Base-by-base conservation (phyloP, 495 filamentous ascomycete species). In the Annulohypoxylon bovei region DNA sequence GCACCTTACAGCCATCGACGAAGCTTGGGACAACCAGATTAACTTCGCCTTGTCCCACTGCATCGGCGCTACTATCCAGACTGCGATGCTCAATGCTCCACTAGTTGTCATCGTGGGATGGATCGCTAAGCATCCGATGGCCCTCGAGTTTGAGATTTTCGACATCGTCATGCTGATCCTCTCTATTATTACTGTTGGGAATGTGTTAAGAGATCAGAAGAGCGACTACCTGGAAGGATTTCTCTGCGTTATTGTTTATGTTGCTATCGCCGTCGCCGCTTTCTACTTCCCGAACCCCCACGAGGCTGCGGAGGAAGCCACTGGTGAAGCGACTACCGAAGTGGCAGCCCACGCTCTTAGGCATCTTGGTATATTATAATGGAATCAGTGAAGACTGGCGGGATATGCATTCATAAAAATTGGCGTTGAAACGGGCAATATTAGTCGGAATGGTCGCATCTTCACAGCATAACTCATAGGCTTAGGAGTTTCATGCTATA, bases 41-140 rank as follows among this genome's bases (percentile, higher is more conserved):
- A 97, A 97, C 81, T 95, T 96, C 77, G 94, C 95, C 0, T 87
- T 98, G 6, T 90, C 92, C 47, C 93, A 97, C 79, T 91, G 95
- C 57, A 88, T 98, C 40, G 94, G 92, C 16, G 89, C 93, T 11
- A 93, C 91, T 4, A 90, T 97, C 50, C 95, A 97, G 76, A 98
- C 95, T 0, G 93, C 94, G 9, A 85, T 97, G 37, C 85, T 98
- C 71, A 97, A 97, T 73, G 91, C 90, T 0, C 93, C 94, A 7
- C 84, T 97, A 7, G 90, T 93, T 22, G 87, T 97, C 39, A 83
- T 97, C 32, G 89, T 95, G 30, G 93, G 91, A 39, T 98, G 94
- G 94, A 89, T 91, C n/a, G 77, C 92, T 1, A 78, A 71, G 28
- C 88, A 87, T 66, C 71, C 82, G 18, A 92, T 98, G 89, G 89